Base-by-base conservation (phyloP, 2,329 filamentous ascomycete genomes). In the Colletotrichum acutatum region DNA sequence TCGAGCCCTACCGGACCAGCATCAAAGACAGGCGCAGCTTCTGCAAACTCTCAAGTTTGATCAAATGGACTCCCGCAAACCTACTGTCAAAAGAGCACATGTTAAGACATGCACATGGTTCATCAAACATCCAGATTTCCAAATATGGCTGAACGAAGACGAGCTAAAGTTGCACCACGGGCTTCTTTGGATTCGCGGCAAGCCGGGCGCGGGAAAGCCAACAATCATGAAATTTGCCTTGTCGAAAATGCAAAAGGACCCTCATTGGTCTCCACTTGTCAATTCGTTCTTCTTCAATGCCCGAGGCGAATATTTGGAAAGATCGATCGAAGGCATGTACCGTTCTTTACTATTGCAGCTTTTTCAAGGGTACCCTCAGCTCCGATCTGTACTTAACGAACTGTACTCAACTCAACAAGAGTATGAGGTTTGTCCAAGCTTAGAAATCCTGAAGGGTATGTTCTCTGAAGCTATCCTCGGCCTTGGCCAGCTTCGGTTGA, bases 91-190 rank as follows among this genome's bases (percentile, higher is more conserved):
- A 2, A 24, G 4, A 11, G 74, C 70, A 1, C 72, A 77, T 16
- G 1, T 9, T 2, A 74, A 75, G 30, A 79, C 76, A 0, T 79
- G 77, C 52, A 30, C 24, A 0, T 79, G 76, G 77, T 42, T 79
- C 7, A 26, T 76, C 11, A 57, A 28, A 0, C 64, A 74, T 16
- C 3, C 28, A 4, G 32, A 56, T 1, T 78, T 75, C 26, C 9
- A 37, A 19, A 34, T 16, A 3, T 78, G 75, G 76, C 68, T 74
- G 0, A 30, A 74, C 5, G 54, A 62, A 0, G n/a, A 19, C 1
- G 37, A 16, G 0, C 11, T 64, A 0, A 12, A 4, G 2, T 0
- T 59, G 0, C 46, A 72, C 6, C 59, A 60, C 2, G 64, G 68
- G 1, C 52, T 74, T 5, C 11, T 72, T 1, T 72, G 64, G 68